A percentile compares a stretch with the other conserved stretches of the same genome.
These are phyloP conservation scores for Cardamine occulta DNA, from an alignment of 345 rosid species.

Conservation along the genomic window DNA sequence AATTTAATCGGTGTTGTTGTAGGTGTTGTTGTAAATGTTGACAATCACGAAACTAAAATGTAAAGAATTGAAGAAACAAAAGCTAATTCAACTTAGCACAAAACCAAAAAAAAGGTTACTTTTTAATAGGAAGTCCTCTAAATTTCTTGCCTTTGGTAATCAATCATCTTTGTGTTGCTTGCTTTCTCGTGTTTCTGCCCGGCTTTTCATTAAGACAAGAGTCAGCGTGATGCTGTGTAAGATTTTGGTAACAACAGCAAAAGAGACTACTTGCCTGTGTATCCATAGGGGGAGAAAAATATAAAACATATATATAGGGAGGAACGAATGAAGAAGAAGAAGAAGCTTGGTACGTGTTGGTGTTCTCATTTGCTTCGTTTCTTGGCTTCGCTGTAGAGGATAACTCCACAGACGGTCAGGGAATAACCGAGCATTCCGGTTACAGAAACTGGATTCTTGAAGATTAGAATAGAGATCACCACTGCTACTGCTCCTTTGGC, in stretches of 20 bases:
- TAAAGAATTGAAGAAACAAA: constrained; percentile 32
- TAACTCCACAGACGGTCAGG: constrained; percentile 90
- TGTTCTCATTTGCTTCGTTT: constrained; percentile 77
- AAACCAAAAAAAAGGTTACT: constrained; percentile 1
- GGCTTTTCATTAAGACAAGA: constrained; percentile 25
- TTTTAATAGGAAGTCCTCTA: constrained; percentile 22
- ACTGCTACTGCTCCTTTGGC: constrained; percentile 99
- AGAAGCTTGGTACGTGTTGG: constrained; percentile 18
- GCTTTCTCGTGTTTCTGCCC: constrained; percentile 31
- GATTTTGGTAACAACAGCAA: constrained; percentile 37
- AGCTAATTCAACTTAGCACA: constrained; percentile 30
- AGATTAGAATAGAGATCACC: constrained; percentile 91
- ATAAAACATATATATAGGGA: constrained; percentile 46
- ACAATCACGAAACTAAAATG: constrained; percentile 30
- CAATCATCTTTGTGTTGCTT: constrained; percentile 32
- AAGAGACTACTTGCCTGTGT: constrained; percentile 41
- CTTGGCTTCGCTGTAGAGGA: constrained; percentile 97
- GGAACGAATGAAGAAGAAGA: constrained; percentile 19
- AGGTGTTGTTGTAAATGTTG: constrained; percentile 34
- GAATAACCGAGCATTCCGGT: constrained; percentile 97
- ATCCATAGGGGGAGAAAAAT: constrained; percentile 7
- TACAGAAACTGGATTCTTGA: constrained; percentile 95
- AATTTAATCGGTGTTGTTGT: constrained; percentile 27
- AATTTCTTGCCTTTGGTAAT: constrained; percentile 33
- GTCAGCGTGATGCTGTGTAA: constrained; percentile 32